Base-by-base conservation (phyloP, 345 rosid genomes). In the Gossypium turneri region DNA sequence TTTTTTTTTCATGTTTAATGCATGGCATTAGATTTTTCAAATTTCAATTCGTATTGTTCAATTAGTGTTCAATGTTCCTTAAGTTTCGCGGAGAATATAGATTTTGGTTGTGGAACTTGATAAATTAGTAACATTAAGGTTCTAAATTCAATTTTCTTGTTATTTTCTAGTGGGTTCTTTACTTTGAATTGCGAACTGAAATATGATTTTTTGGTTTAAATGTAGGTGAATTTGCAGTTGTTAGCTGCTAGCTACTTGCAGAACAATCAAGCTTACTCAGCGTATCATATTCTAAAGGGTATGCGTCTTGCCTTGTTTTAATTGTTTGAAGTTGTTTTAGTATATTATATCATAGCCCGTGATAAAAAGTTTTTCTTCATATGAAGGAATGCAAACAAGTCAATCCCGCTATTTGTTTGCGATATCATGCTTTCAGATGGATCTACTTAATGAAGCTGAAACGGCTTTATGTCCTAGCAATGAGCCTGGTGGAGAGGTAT, bases 331-430 rank as follows among this genome's bases (percentile, higher is more conserved):
- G n/a, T 74, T 56, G 68, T 69, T 65, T 50, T 12, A 3, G 5
- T 43, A 34, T 68, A 4, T 74, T 59, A 50, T 13, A 3, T 68
- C 16, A 25, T 53, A 6, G 64, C 4, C 25, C 15, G 38, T 34
- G 38, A 34, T 4, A 34, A 34, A 27, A 75, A 44, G 51, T 65
- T 78, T 47, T 52, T 75, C 60, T 75, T 55, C 68, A 45, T 73
- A 24, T 83, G 88, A 88, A 95, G 99, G 97, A 76, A 93, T 89
- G 44, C 93, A 88, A 81, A 89, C 83, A 92, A 89, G 93, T 82
- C 98, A 88, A 83, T 95, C 97, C 57, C 97, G 97, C 79, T 95
- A 95, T 87, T 89, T 95, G 91, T 95, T 93, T 81, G 99, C 98
- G 4, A 79, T 93, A 76, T 87, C 98, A 59, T 95, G 99, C 91